Percentiles rank a stretch among this genome's conserved stretches.
Evolutionary conservation across 352 stramenopile species (phyloP).

Genomic region (Thraustotheca clavata): DNA sequence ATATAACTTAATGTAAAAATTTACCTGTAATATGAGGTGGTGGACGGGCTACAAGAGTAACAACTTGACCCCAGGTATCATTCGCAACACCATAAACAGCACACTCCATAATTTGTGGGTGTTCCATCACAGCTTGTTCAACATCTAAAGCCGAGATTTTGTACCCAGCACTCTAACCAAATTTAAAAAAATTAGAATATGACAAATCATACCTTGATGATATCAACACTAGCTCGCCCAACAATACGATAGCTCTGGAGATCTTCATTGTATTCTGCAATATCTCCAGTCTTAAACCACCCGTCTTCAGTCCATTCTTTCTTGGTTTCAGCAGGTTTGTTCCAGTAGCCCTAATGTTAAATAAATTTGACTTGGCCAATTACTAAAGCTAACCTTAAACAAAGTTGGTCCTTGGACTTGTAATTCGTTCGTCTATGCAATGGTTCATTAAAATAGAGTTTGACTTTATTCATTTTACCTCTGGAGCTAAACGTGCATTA

Average conservation of each 20-base stretch:
- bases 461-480: slow-evolving; percentile 43
- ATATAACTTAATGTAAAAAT: neutral
- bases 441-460: slow-evolving; percentile 24
- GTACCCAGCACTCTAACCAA: slow-evolving; percentile 54
- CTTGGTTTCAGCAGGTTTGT: slow-evolving; percentile 65
- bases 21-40: slow-evolving; percentile 12
- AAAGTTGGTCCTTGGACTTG: slow-evolving; percentile 79
- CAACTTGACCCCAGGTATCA: slow-evolving; percentile 77
- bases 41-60: slow-evolving; percentile 51
- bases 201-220: slow-evolving; percentile 56
- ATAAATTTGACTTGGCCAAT: neutral
- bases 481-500: slow-evolving; percentile 42
- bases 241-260: slow-evolving; percentile 81
- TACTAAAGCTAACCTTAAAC: slow-evolving; percentile 32
- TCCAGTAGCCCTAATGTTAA: slow-evolving; percentile 60
- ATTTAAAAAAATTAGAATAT: neutral
- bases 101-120: slow-evolving; percentile 70
- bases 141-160: slow-evolving; percentile 90
- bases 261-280: slow-evolving; percentile 66
- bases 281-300: slow-evolving; percentile 89
- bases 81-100: slow-evolving; percentile 80
- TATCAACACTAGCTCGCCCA: slow-evolving; percentile 83
- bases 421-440: slow-evolving; percentile 47
- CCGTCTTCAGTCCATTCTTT: slow-evolving; percentile 79
- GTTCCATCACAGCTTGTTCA: slow-evolving; percentile 76